phyloP scores from a whole-genome alignment of 306 rosid species.

The Trifolium repens region DNA sequence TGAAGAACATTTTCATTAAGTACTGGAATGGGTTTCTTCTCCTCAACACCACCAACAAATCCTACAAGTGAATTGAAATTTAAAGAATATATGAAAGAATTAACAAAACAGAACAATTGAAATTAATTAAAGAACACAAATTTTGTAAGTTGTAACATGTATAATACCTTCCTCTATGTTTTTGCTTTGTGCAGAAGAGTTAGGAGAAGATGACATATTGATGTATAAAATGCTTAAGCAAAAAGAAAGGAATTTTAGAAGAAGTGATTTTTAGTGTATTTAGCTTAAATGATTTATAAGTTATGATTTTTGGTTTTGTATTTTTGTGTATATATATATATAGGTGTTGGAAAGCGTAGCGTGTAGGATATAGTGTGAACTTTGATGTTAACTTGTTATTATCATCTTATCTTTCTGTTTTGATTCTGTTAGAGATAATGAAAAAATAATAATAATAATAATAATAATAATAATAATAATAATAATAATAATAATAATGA shows the following conservation, averaged over 20 bases:
- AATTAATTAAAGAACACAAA: not conserved
- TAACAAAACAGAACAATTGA: not conserved
- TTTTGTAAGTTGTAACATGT: not conserved
- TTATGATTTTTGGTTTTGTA: not conserved
- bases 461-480: too few species aligned
- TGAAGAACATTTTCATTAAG: constrained; percentile 51
- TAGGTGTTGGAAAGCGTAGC: not conserved
- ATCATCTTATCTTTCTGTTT: not conserved
- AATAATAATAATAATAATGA: too few species aligned
- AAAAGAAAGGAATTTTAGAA: not conserved
- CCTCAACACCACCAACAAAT: not conserved
- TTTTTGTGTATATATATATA: not conserved
- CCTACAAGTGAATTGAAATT: not conserved
- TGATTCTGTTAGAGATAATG: not conserved
- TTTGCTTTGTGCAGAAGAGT: not conserved
- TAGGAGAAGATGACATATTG: not conserved
- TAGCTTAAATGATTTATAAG: not conserved
- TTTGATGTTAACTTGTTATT: not conserved
- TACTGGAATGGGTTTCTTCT: constrained; percentile 11
- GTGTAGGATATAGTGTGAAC: not conserved
- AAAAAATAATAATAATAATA: too few species aligned
- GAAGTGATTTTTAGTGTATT: not conserved
- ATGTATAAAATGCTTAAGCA: not conserved
- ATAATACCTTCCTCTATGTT: not conserved
- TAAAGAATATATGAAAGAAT: not conserved